Evolutionary conservation across 163 green algal genomes (phyloP), one percentile per base, ranked within the genome.

Genomic region (Scenedesmus sp.): DNA sequence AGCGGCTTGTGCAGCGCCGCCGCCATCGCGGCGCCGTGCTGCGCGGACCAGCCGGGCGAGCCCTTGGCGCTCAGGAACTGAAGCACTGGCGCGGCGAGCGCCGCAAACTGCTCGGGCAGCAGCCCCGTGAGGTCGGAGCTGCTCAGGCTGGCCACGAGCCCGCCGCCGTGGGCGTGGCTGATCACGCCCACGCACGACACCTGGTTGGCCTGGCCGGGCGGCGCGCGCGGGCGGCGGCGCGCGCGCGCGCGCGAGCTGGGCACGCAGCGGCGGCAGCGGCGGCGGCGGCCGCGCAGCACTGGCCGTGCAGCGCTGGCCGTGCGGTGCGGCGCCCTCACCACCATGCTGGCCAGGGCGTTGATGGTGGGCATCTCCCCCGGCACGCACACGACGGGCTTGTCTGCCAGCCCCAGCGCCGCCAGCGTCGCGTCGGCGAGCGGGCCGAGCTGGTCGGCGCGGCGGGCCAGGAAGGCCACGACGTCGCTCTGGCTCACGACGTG

Each of bases 91-190:
- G 58, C 24, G 4, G 53, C 48, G 17, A 89, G 71, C 64, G 57
- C 34, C 39, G 53, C 70, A 75, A 88, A 89, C 33, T 84, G 58
- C 11, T 78, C 33, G 4, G 83, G 83, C 26, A 81, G 48, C 34
- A 89, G 75, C 5, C 83, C 83, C 4, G 54, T 33, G 22, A 89
- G 62, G 72, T 89, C 85, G 5, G 60, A 80, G 62, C 67, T 81
- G 57, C 71, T 85, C 24, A 89, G 77, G 65, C 73, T 84, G 47
- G 48, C 85, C 13, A 77, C 53, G 28, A 89, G 51, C 10, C 42
- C 51, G 15, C 78, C 83, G n/a, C 76, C 77, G 26, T 70, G 60
- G 11, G 42, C n/a, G 14, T 78, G 62, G 66, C 79, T 78, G 42
- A 88, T 67, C 24, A 88, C 54, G 36, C 79, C 83, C 24, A 87